Evolutionary conservation across 495 filamentous ascomycete species (phyloP).

Genomic region (Astrothelium macrocarpum): DNA sequence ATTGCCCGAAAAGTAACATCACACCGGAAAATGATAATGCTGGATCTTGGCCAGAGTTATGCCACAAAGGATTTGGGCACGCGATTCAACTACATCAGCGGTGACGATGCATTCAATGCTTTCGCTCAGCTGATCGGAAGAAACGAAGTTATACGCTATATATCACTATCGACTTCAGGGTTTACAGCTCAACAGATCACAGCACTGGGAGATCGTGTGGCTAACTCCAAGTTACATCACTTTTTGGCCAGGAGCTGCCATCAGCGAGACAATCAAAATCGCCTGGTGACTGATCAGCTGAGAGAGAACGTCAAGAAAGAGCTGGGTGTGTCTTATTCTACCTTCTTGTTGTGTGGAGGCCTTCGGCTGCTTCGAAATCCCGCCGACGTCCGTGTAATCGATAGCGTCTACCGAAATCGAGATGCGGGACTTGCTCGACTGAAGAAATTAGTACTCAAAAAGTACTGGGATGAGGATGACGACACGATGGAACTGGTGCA

Average conservation of each 20-base stretch:
- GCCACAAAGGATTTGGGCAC: slow-evolving; percentile 30
- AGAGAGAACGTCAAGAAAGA: slow-evolving; percentile 21
- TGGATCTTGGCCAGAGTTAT: slow-evolving; percentile 31
- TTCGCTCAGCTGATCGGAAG: slow-evolving; percentile 14
- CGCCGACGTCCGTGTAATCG: slow-evolving; percentile 33
- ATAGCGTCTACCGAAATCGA: slow-evolving; percentile 35
- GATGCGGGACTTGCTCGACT: slow-evolving; percentile 31
- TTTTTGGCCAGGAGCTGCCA: slow-evolving; percentile 6
- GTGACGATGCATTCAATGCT: slow-evolving; percentile 9
- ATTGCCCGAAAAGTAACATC: slow-evolving; percentile 20
- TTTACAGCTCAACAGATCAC: background rate
- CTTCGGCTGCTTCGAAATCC: slow-evolving; percentile 30
- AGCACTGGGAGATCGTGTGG: background rate
- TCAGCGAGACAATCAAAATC: background rate
- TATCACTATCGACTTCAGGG: slow-evolving; percentile 15
- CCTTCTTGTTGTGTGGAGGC: slow-evolving; percentile 26
- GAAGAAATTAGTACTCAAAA: slow-evolving; percentile 26
- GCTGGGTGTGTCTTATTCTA: slow-evolving; percentile 19
- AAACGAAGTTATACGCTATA: slow-evolving; percentile 15
- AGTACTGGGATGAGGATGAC: slow-evolving; percentile 27
- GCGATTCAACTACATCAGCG: slow-evolving; percentile 29
- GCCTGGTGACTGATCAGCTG: slow-evolving; percentile 11
- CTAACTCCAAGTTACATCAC: slow-evolving; percentile 17
- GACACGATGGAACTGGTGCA: too few relatives aligned
- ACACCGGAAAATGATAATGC: slow-evolving; percentile 18